Percentiles rank a stretch among this genome's conserved stretches.
These are phyloP conservation scores for Leptographium lundbergii DNA, from an alignment of 2,329 filamentous ascomycete genomes.

Conservation along the genomic window DNA sequence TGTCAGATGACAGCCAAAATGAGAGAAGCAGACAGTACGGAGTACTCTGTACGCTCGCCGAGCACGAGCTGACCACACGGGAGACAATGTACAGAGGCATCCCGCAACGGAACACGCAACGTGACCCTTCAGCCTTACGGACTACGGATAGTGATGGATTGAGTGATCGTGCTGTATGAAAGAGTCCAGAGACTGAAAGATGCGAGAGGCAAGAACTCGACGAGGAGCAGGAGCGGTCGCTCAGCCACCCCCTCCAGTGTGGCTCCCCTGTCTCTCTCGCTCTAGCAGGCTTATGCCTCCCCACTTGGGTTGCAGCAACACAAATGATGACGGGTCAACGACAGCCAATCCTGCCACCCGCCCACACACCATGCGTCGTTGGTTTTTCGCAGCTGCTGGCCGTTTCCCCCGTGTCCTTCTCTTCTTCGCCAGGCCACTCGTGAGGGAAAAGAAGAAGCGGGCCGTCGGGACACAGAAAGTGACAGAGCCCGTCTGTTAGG, in stretches of 20 bases:
- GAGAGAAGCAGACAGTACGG: not conserved
- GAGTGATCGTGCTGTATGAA: not conserved
- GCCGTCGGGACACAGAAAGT: not conserved
- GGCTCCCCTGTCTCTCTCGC: not conserved
- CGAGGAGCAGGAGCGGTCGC: not conserved
- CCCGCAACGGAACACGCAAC: too few relatives aligned
- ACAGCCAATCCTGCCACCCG: not conserved
- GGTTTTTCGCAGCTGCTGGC: not conserved
- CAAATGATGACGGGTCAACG: slow-evolving; percentile 1
- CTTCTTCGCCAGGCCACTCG: not conserved
- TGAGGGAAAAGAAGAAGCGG: not conserved
- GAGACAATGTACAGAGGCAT: too few relatives aligned
- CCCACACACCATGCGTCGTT: slow-evolving; percentile 1
- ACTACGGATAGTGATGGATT: not conserved
- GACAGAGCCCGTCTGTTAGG: not conserved
- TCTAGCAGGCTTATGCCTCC: slow-evolving; percentile 6
- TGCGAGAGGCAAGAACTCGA: not conserved
- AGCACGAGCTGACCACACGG: not conserved
- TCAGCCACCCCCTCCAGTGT: not conserved
- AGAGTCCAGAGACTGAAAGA: not conserved
- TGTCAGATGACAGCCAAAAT: not conserved
- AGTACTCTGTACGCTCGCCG: too few relatives aligned
- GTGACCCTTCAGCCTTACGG: too few relatives aligned
- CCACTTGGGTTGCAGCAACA: slow-evolving; percentile 10
- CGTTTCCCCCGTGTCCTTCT: too few relatives aligned